Base-by-base conservation (phyloP, 2,329 filamentous ascomycete species). In the Neospermospora avenae region DNA sequence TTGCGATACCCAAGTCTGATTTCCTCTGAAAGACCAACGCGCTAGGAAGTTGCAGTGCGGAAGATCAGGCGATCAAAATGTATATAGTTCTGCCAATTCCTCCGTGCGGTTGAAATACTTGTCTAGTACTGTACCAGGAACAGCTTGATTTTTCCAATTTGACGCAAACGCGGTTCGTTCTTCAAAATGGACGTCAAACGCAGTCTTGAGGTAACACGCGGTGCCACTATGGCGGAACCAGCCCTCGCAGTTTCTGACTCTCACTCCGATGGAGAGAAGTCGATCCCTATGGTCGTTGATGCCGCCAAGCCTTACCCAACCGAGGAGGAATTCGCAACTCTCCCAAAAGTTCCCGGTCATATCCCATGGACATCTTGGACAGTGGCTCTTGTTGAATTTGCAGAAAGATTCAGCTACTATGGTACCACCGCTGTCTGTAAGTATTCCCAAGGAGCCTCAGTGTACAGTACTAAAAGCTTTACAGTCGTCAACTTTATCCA, bases 351-450 rank as follows among this genome's bases (percentile, higher is more conserved):
- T 25, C 83, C 84, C 11, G 85, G 84, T n/a, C 48, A 34, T 6
- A 67, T 68, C 34, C 66, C 66, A 25, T 68, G 59, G 63, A 55
- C 59, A n/a, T 65, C 60, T 7, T 68, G 61, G 56, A 84, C 80
- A 14, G 78, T 87, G 54, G 83, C 81, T 1, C 82, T 87, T 65
- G 79, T 86, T 53, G 84, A 87, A 72, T 70, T 86, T 55, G 85
- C 82, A 72, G 84, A 87, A 71, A 79, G 84, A 20, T 86, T 86
- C 69, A 82, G 81, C 3, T 87, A 85, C 75, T 87, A 87, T 68
- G 85, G 85, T 48, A 84, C 82, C 4, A 83, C 81, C 18, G 79
- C 81, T 56, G 78, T 86, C 34, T 86, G 81, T 84, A 77, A 62
- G 80, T 77, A 45, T 61, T 31, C 28, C 28, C 28, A 6, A 6